A percentile compares a stretch with the other conserved stretches of the same genome.
These are phyloP conservation scores for Schoenoplectus triqueter DNA, from an alignment of 202 grass and related monocot genomes.

Conservation along the genomic window DNA sequence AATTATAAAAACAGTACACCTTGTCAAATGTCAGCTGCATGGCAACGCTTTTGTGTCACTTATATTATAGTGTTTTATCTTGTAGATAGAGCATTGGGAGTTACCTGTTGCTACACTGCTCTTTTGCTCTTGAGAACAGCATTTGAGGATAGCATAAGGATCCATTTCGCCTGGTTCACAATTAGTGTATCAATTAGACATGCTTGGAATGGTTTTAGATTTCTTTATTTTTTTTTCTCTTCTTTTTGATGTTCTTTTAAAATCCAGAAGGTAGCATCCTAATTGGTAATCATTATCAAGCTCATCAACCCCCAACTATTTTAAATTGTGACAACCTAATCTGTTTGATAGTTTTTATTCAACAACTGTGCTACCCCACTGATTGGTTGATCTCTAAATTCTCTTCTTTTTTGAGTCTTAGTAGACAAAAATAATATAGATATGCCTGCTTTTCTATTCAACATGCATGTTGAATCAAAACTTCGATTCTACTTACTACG, in stretches of 20 bases:
- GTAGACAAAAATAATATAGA: too few species aligned
- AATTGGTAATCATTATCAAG: background rate
- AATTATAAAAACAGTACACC: background rate
- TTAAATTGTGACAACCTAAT: background rate
- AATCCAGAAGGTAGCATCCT: background rate
- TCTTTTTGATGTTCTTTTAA: background rate
- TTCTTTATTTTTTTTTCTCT: background rate
- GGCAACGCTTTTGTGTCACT: background rate
- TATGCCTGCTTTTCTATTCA: too few species aligned
- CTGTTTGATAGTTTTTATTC: background rate
- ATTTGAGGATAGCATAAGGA: constrained; percentile 77
- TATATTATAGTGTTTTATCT: background rate
- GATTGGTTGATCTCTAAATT: too few species aligned
- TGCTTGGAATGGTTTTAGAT: background rate
- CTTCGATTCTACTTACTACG: too few species aligned
- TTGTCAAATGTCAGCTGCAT: background rate
- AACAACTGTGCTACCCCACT: too few species aligned
- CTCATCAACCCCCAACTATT: background rate
- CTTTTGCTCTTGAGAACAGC: constrained; percentile 73
- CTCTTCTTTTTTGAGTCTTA: too few species aligned
- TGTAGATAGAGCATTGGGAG: background rate
- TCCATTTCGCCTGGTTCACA: constrained; percentile 72
- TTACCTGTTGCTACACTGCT: constrained; percentile 61
- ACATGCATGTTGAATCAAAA: too few species aligned
- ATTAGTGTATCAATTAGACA: constrained; percentile 12